Percentiles rank a stretch among this genome's conserved stretches.
These are phyloP conservation scores for Globisporangium apiculatum DNA, from an alignment of 352 stramenopile genomes.

Conservation along the genomic window DNA sequence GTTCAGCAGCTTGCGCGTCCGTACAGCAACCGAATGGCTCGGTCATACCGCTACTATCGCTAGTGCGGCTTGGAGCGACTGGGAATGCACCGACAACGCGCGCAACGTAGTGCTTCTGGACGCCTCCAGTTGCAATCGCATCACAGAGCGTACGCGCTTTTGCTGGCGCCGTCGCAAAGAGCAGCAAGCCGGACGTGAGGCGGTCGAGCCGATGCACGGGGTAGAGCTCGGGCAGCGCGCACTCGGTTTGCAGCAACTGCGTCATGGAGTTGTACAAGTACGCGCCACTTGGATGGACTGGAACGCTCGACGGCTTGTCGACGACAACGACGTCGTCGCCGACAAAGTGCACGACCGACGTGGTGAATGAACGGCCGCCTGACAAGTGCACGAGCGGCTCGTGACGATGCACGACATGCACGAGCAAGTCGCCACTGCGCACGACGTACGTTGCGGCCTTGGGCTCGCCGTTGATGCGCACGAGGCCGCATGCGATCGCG, in stretches of 20 bases:
- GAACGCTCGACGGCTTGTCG: conserved; percentile 83
- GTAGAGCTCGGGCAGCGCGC: conserved; percentile 31
- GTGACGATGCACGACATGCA: conserved; percentile 90
- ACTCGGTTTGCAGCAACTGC: conserved; percentile 29
- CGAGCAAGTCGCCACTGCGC: conserved; percentile 81
- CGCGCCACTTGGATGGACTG: conserved; percentile 88
- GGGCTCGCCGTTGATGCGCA: conserved; percentile 77
- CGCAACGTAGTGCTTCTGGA: conserved; percentile 54
- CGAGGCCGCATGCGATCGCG: conserved; percentile 78
- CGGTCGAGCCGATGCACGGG: conserved; percentile 92
- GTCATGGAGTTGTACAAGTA: conserved; percentile 90
- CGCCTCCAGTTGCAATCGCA: conserved; percentile 25
- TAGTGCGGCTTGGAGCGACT: not conserved
- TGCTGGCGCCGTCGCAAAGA: conserved; percentile 40
- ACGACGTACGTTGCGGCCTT: conserved; percentile 55
- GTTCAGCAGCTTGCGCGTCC: too few species aligned
- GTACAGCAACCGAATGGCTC: too few species aligned
- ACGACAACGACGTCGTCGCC: conserved; percentile 51
- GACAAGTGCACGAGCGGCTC: conserved; percentile 80
- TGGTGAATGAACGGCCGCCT: conserved; percentile 1
- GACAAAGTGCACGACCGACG: conserved; percentile 34
- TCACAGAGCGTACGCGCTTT: conserved; percentile 34
- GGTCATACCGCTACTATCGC: too few species aligned
- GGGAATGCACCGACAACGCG: conserved; percentile 41
- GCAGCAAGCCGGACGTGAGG: conserved; percentile 80